Base-by-base conservation (phyloP, 2,329 filamentous ascomycete genomes). In the Fusarium cicatricum region DNA sequence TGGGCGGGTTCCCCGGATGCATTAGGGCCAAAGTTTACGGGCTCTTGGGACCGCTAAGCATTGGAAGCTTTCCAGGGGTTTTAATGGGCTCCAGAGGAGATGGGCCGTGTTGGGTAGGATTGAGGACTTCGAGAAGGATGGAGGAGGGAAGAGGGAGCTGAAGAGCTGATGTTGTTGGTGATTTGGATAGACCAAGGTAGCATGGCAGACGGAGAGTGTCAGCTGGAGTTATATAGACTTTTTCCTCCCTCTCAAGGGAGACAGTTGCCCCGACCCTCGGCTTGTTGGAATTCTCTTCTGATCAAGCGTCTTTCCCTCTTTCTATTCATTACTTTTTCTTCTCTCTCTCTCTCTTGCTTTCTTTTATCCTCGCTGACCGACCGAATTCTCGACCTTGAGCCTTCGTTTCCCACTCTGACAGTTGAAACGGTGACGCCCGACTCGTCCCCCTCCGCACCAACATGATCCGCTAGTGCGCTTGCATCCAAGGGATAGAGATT, bases 1-100 rank as follows among this genome's bases (percentile, higher is more conserved):
- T 62, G 49, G 34, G 28, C 34, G 55, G 23, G 36, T 47, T 63
- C 55, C 60, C 55, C 60, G 60, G 55, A 28, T 48, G 55, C 40
- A 42, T 64, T 60, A 60, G 60, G 39, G 49, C 38, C 44, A 51
- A 62, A 54, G 33, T 40, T 49, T 46, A 62, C 44, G 32, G 16
- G 40, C 37, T 62, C 34, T 39, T 55, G 48, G 48, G 53, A 62
- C 38, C 55, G 43, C 59, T 63, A 60, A 57, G 52, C 45, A 56
- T 52, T 37, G 34, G 33, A 50, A 28, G 43, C 33, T 43, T 46
- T 51, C 38, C 59, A 62, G 55, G 60, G 59, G 55, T 34, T 62
- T 62, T 63, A 63, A 62, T 62, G 59, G 60, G 50, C 17, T 21
- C 14, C 21, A 16, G 46, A 45, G 26, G 38, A 11, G 33, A 17